These are phyloP conservation scores for Microascus cirrosus DNA, from an alignment of 2,329 filamentous ascomycete species.

Conservation along the genomic window DNA sequence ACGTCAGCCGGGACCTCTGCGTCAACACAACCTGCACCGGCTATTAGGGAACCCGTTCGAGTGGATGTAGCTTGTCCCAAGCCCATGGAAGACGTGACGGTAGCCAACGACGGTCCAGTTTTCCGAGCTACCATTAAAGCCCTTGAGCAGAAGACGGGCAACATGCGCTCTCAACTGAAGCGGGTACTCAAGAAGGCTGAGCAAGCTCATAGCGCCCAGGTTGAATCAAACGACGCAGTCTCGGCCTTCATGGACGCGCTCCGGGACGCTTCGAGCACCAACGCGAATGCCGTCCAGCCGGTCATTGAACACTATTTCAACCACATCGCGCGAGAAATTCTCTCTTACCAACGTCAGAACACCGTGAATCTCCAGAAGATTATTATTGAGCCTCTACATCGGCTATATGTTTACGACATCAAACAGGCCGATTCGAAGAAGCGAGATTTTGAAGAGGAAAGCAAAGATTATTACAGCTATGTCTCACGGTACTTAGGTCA, in stretches of 20 bases:
- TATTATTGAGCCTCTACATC: constrained; percentile 87
- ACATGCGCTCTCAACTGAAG: constrained; percentile 90
- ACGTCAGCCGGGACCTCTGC: neutral
- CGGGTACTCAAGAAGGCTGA: constrained; percentile 93
- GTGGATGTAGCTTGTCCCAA: constrained; percentile 81
- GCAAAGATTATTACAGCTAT: constrained; percentile 95
- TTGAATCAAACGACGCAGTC: constrained; percentile 77
- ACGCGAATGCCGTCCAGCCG: constrained; percentile 92
- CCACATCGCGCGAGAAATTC: constrained; percentile 85
- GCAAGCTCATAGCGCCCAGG: constrained; percentile 68
- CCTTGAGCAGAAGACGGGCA: constrained; percentile 90
- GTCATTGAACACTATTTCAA: constrained; percentile 97
- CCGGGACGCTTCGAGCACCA: constrained; percentile 77
- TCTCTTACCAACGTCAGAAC: constrained; percentile 78
- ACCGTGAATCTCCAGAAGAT: constrained; percentile 76
- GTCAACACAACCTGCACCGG: neutral
- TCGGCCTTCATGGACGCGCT: constrained; percentile 74
- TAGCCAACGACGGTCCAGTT: constrained; percentile 83
- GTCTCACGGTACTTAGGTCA: constrained; percentile 94
- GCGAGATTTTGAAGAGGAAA: constrained; percentile 96
- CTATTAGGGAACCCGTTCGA: constrained; percentile 48
- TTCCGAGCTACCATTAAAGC: constrained; percentile 97
- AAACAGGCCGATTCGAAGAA: constrained; percentile 96
- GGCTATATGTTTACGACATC: constrained; percentile 89
- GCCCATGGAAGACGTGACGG: constrained; percentile 73